Evolutionary conservation across 139 green algal species (phyloP).

Genomic region (Eudorina sp.): DNA sequence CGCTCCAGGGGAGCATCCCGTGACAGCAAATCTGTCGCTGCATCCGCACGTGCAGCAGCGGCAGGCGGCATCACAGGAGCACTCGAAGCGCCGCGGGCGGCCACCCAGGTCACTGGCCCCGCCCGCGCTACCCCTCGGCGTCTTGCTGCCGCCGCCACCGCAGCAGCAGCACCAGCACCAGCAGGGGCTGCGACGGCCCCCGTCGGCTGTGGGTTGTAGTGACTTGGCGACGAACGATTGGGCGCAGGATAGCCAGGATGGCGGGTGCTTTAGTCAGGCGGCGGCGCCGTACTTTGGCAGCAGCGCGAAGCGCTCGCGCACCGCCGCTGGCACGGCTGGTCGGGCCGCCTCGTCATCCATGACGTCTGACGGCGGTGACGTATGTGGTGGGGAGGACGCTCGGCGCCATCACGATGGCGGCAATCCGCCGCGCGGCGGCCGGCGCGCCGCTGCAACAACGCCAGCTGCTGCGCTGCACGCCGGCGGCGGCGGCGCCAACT

Average conservation of each 20-base stretch:
- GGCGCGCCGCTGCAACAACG: too few species aligned
- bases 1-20: background rate
- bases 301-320: background rate
- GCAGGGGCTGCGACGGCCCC: too few species aligned
- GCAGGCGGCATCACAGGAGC: background rate
- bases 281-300: background rate
- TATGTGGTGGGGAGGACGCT: too few species aligned
- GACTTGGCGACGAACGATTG: background rate
- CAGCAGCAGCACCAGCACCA: background rate
- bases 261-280: background rate
- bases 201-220: background rate
- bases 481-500: too few species aligned
- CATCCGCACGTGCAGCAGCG: background rate
- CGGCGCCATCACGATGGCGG: too few species aligned
- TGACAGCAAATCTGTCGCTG: background rate
- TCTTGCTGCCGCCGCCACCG: background rate
- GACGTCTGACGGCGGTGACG: too few species aligned
- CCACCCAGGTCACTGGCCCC: background rate
- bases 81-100: constrained; percentile 3
- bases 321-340: background rate
- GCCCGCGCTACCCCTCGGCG: background rate
- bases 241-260: background rate
- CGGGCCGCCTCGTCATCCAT: background rate
- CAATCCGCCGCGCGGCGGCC: too few species aligned
- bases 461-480: too few species aligned